Conservation (phyloP, 169 alveolate genomes). For the Blepharisma undulans region DNA sequence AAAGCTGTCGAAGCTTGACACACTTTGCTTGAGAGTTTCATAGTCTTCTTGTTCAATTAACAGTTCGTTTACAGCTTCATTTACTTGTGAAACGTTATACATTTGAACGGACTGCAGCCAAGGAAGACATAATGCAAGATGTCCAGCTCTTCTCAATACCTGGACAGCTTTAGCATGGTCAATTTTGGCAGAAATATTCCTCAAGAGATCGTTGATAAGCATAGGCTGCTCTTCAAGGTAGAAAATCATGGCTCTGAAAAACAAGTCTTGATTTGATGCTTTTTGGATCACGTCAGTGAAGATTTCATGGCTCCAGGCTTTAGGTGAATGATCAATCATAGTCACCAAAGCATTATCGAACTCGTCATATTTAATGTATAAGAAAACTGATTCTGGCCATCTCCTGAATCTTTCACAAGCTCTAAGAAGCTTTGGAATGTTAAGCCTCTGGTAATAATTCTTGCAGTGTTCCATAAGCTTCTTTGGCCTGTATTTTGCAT, state of each 20-base stretch:
- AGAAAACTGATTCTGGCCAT: constrained; percentile 96
- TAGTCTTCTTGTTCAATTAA: constrained; percentile 96
- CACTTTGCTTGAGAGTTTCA: constrained; percentile 91
- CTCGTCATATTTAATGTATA: constrained; percentile 95
- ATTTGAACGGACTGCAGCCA: constrained; percentile 83
- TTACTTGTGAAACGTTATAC: constrained; percentile 91
- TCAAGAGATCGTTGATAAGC: constrained; percentile 92
- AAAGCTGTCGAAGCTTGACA: constrained; percentile 93
- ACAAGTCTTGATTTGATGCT: constrained; percentile 94
- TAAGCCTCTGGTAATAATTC: constrained; percentile 77
- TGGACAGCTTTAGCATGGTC: constrained; percentile 94
- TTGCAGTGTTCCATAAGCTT: constrained; percentile 96
- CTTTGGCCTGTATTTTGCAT: constrained; percentile 97
- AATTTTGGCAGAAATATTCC: constrained; percentile 83
- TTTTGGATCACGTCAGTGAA: constrained; percentile 87
- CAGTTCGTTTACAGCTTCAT: constrained; percentile 97
- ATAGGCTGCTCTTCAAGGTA: constrained; percentile 99
- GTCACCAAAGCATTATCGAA: constrained; percentile 95
- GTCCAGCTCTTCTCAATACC: constrained; percentile 85
- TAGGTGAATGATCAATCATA: constrained; percentile 97
- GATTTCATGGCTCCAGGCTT: constrained; percentile 95
- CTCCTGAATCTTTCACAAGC: constrained; percentile 90
- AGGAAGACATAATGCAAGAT: constrained; percentile 74
- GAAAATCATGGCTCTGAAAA: constrained; percentile 97
- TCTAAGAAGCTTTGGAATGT: constrained; percentile 94